Base-by-base conservation (phyloP, 108 stramenopile species). In the Pseudonitzschia multistriata region DNA sequence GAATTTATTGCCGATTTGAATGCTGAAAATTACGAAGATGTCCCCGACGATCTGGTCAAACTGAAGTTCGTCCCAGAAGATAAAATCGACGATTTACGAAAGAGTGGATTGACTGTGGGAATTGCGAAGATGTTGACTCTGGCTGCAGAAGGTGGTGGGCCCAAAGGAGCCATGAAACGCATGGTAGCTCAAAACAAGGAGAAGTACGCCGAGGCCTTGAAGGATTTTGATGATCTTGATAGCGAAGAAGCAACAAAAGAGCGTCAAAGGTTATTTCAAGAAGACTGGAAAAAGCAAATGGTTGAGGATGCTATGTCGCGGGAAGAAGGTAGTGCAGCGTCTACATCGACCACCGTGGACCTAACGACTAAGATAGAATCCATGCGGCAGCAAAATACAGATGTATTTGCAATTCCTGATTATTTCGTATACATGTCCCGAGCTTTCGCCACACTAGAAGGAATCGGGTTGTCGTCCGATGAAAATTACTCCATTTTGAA, bases 1-100 rank as follows among this genome's bases (percentile, higher is more conserved):
- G 92, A 95, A 67, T 90, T 85, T 72, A 80, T 95, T 29, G 86
- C 92, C 7, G 85, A 95, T 70, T 70, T 91, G n/a, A 89, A 76
- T 2, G 80, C 83, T 27, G 76, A 89, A 50, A 83, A 93, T 70
- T 95, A 87, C 68, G 89, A 83, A 47, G 70, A 79, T 6, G 76
- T 91, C 11, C 90, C 90, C 1, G 49, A 79, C 36, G 92, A 94
- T 75, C 74, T 94, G 31, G 83, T 88, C 66, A 73, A 80, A 45
- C 73, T 94, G 42, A 80, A 83, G 19, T 94, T 94, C 62, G 72
- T 94, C 25, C 87, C 85, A 27, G 59, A 75, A 29, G 73, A 83
- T 10, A 78, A 81, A 49, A 40, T 83, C 25, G 83, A 84, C n/a
- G 60, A 72, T 13, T 66, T 82, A 14, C 56, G 79, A 66, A 62